Conservation (phyloP, 2,329 filamentous ascomycete genomes). For the Camptophora hylomeconis region DNA sequence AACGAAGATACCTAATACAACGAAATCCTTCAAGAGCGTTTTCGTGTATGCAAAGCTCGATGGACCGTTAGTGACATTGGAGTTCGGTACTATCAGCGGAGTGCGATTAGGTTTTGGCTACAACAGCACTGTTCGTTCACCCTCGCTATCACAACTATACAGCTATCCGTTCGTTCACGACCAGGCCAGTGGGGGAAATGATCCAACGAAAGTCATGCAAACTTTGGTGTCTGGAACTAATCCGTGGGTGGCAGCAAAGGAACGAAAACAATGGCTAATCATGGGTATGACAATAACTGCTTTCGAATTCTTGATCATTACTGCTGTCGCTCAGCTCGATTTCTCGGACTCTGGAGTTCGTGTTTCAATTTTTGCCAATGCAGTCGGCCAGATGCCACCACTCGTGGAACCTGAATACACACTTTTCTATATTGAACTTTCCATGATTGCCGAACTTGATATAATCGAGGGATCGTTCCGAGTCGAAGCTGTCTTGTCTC, state of each 20-base stretch:
- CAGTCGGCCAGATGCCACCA: background rate
- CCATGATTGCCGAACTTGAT: slow-evolving; percentile 24
- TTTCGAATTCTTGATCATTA: slow-evolving; percentile 26
- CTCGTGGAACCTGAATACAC: background rate
- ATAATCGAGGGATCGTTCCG: slow-evolving; percentile 24
- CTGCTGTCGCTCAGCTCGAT: slow-evolving; percentile 24
- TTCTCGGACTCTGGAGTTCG: background rate
- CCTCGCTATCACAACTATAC: slow-evolving; percentile 18
- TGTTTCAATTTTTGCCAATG: slow-evolving; percentile 2
- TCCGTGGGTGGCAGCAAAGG: slow-evolving; percentile 21
- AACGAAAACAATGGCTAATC: slow-evolving; percentile 26
- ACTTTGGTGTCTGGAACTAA: slow-evolving; percentile 7
- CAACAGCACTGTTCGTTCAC: slow-evolving; percentile 24
- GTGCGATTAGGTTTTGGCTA: slow-evolving; percentile 30
- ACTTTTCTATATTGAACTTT: slow-evolving; percentile 22
- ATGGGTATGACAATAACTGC: slow-evolving; percentile 27
- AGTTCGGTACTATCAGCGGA: slow-evolving; percentile 25
- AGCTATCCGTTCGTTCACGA: slow-evolving; percentile 23
- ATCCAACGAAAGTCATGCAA: slow-evolving; percentile 7
- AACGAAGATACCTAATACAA: slow-evolving; percentile 5
- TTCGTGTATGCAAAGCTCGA: slow-evolving; percentile 28
- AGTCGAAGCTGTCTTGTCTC: slow-evolving; percentile 28
- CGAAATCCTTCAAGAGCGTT: slow-evolving; percentile 21
- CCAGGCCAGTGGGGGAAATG: slow-evolving; percentile 6
- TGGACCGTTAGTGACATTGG: slow-evolving; percentile 27